These are phyloP conservation scores for Cytospora piceae DNA, from an alignment of 2,329 filamentous ascomycete species.

Conservation along the genomic window DNA sequence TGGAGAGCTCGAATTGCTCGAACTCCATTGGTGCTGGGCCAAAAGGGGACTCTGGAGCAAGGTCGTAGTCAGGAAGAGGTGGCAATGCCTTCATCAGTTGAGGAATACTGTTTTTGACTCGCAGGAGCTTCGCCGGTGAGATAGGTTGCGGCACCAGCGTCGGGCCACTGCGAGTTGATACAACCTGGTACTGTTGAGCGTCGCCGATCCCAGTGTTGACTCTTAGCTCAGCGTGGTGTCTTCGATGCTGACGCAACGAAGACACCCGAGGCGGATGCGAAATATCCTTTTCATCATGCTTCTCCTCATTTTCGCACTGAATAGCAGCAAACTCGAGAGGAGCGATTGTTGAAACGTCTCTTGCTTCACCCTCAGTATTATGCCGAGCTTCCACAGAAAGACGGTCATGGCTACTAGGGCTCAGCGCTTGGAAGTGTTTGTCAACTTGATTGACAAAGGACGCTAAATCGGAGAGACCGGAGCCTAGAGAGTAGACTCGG, in stretches of 20 bases:
- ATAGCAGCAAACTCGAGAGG: neutral
- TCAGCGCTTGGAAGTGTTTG: constrained; percentile 24
- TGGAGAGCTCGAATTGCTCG: constrained; percentile 27
- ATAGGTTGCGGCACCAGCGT: constrained; percentile 54
- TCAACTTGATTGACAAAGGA: constrained; percentile 34
- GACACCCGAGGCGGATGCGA: constrained; percentile 24
- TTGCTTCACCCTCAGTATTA: no score
- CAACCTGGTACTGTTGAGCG: constrained; percentile 24
- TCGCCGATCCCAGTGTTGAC: constrained; percentile 17
- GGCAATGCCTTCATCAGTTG: constrained; percentile 58
- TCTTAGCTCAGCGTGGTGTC: constrained; percentile 15
- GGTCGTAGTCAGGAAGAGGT: constrained; percentile 43
- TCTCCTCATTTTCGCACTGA: neutral
- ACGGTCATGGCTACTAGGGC: neutral
- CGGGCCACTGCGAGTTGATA: constrained; percentile 31
- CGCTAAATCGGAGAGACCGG: constrained; percentile 33
- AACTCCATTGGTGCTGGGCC: constrained; percentile 24
- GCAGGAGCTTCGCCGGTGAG: constrained; percentile 50
- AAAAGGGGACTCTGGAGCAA: constrained; percentile 22
- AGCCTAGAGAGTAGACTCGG: constrained; percentile 33
- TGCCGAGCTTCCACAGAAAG: neutral
- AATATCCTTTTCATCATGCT: neutral
- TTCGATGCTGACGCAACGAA: constrained; percentile 23
- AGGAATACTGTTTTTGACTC: constrained; percentile 54
- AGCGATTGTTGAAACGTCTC: neutral